Evolutionary conservation across 2,329 filamentous ascomycete species (phyloP), one percentile per base, ranked within the genome.

Genomic region (Knufia fluminis): DNA sequence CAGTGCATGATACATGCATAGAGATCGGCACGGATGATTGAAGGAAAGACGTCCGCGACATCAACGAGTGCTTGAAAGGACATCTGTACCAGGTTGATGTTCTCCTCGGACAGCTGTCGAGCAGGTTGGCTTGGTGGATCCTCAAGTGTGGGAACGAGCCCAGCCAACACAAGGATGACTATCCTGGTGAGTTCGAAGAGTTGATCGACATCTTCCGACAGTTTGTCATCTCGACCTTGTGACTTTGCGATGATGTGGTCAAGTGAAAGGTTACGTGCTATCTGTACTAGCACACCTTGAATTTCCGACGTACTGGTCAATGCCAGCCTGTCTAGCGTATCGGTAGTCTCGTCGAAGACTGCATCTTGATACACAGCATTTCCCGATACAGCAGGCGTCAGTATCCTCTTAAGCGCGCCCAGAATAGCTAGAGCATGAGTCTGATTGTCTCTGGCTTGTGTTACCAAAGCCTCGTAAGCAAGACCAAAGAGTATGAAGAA

Each of bases 401-500:
- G 66, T 39, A 98, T 98, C 72, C 94, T 95, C 71, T 92, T 94
- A 36, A 98, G 74, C 1, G 91, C 92, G 62, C 85, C 82, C 17
- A 98, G 74, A 47, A 98, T 96, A 53, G 89, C 89, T 23, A 96
- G 71, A 4, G 85, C 88, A 63, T 95, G 88, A 56, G 89, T 74
- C 9, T 82, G 74, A 57, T 85, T 82, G 28, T 70, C 72, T 19
- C 79, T 77, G 3, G 85, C 83, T 41, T 89, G 82, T 4, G 87
- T 88, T 6, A 91, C 91, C 19, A 98, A 77, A 16, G 94, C 91
- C 68, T 98, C 94, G 59, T 98, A 97, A 0, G 91, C 89, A 50
- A 98, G 83, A 9, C 92, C 92, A 60, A 97, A 98, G 0, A 98
- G 77, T 12, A 98, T 91, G 61, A 98, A 98, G 72, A 98, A 98